Evolutionary conservation across 306 rosid genomes (phyloP), one percentile per base, ranked within the genome.

Genomic region (Quercus cerris): DNA sequence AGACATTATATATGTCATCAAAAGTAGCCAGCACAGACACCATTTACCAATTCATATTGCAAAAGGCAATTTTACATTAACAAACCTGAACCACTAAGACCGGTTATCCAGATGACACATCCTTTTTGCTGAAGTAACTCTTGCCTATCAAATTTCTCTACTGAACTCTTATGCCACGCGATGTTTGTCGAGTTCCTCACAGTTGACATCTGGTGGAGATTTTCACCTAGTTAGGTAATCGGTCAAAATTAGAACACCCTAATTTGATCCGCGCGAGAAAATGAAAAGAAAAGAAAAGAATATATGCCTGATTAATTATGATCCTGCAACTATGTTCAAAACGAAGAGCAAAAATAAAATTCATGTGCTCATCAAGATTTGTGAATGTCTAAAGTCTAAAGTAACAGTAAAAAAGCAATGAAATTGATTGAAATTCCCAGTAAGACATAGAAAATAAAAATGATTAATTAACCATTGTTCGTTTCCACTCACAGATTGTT

Each of bases 51-150:
- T 35, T 68, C 49, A 19, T 35, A n/a, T 56, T 73, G 58, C 70
- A 69, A 76, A 70, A 71, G 74, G 15, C 54, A 52, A 68, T 58
- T 79, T 69, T 52, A 23, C 70, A 64, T 71, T 49, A 70, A 84
- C 97, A 80, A 88, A 95, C 98, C 99, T 91, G 99, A 95, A 81
- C 99, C 99, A 81, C 99, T 93, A 75, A 95, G 97, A 78, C 99
- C 99, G 38, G 99, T 95, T 74, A 95, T 84, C 99, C 99, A 95
- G 80, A 95, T 84, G 85, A 90, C 99, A 84, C 99, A 95, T 63
- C 99, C 99, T 78, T 83, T 95, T 78, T 95, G 99, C 89, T 89
- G 86, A 82, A 91, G 97, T 51, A 95, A 85, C 70, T 81, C 78
- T 86, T 95, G 90, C 83, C 98, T 90, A 75, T 95, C 97, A 57